Evolutionary conservation across 2,329 filamentous ascomycete species (phyloP), one percentile per base, ranked within the genome.

Genomic region (Fusarium xylarioides): DNA sequence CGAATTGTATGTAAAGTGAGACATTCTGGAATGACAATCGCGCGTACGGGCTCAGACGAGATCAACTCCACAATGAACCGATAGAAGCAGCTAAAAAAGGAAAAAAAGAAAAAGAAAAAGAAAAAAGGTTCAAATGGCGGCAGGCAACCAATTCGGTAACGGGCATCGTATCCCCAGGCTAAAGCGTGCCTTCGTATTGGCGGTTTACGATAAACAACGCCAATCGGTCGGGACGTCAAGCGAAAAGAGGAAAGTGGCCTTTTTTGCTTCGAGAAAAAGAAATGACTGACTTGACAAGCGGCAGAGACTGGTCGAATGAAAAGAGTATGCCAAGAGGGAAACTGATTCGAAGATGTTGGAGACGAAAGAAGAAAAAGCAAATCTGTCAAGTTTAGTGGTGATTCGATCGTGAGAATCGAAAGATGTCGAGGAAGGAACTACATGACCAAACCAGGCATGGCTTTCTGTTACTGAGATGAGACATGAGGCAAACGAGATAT

Each of bases 1-100:
- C 21, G 26, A 32, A 44, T 49, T 34, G 42, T 23, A 23, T 28
- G 34, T 28, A 44, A 32, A 28, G 50, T 64, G 58, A 69, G 50
- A 68, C 26, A 68, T 69, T 69, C 60, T 47, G 32, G 57, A 70
- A 63, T 63, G 35, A n/a, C 38, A 60, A 44, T 52, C 43, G 38
- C 46, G 47, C 55, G 34, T 49, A 21, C 30, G 23, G 43, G 38
- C 44, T 70, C 57, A 43, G 26, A 63, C 67, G 50, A 73, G 55
- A 65, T 57, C 46, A 54, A 63, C 66, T 71, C 74, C 74, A 71
- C 73, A 70, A 66, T 52, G 62, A 73, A 67, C 56, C 52, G 46
- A 64, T 63, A 65, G 50, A 38, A 60, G 23, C 38, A 50, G 30
- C 55, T 35, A 37, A 55, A 57, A 26, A 23, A 21, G 19, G 56